Conservation (phyloP, 164 flowering plant species). For the Vitis riparia region DNA sequence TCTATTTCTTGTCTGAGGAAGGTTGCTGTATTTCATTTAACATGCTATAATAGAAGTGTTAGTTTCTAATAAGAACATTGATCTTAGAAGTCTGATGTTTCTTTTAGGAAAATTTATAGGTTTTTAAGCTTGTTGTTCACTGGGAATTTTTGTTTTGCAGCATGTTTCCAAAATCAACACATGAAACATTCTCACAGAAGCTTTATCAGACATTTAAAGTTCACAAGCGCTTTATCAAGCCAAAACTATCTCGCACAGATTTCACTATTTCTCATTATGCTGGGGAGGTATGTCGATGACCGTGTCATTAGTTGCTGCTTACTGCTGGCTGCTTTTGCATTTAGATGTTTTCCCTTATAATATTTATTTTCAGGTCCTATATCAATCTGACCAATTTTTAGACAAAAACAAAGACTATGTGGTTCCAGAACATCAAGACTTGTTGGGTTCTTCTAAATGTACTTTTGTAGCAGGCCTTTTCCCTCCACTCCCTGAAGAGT, state of each 20-base stretch:
- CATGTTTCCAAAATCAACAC: slow-evolving; percentile 85
- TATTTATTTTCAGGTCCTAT: slow-evolving; percentile 49
- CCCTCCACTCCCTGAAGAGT: slow-evolving; percentile 65
- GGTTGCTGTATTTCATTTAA: too few relatives aligned
- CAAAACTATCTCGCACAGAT: slow-evolving; percentile 74
- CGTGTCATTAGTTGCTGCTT: background rate
- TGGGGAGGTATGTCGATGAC: slow-evolving; percentile 53
- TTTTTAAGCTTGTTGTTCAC: background rate
- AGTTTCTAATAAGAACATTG: too few relatives aligned
- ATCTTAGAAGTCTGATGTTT: too few relatives aligned
- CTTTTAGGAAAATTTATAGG: too few relatives aligned
- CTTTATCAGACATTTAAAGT: slow-evolving; percentile 70
- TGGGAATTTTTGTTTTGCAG: slow-evolving; percentile 32
- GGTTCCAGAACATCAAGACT: slow-evolving; percentile 73
- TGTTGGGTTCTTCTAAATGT: slow-evolving; percentile 65
- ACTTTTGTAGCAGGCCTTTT: slow-evolving; percentile 74
- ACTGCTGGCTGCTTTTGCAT: background rate
- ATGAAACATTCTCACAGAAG: slow-evolving; percentile 73
- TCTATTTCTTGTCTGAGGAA: background rate
- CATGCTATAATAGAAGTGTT: too few relatives aligned
- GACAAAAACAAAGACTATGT: slow-evolving; percentile 86
- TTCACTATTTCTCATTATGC: slow-evolving; percentile 76
- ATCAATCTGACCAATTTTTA: slow-evolving; percentile 74
- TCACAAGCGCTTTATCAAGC: slow-evolving; percentile 73
- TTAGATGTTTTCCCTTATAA: background rate